Evolutionary conservation across 495 filamentous ascomycete species (phyloP), one percentile per base, ranked within the genome.

Genomic region (Chaetomium fimeti): DNA sequence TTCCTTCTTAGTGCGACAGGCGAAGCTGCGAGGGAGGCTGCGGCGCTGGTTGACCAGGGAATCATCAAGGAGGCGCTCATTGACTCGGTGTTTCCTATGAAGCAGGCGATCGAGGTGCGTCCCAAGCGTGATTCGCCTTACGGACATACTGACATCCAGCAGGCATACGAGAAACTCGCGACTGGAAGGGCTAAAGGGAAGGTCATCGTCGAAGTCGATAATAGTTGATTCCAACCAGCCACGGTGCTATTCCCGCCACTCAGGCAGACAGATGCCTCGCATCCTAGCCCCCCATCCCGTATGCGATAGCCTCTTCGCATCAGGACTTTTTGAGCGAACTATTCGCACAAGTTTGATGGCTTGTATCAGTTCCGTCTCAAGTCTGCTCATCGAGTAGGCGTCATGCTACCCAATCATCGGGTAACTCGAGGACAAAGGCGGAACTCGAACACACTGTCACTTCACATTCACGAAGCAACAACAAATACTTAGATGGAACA

Each of bases 101-200:
- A 77, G 66, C 72, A 69, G 29, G 56, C 24, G 16, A 58, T 66
- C 13, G 11, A 70, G 71, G 71, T 73, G 70, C 36, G 78, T 65
- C n/a, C n/a, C n/a, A 1, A 9, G 2, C 5, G 4, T 57, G 24
- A 2, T 12, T 13, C n/a, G n/a, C 8, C 20, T 25, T 22, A 40
- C 0, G 11, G 51, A 9, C 32, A 36, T 15, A 6, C 55, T 56
- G 40, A 56, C 55, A 28, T 32, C 6, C 36, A 1, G 1, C 53
- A 68, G 60, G 77, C 71, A 12, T 78, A 69, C 45, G 71, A 77
- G 62, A 72, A 69, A 55, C 63, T 77, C 12, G 69, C 65, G 16
- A 75, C 69, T 12, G 74, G 75, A 38, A 67, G 72, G 58, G 76
- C 76, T 1, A 71, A 70, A 54, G 77, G 76, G 4, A 79, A 79